Conservation (phyloP, 2,329 filamentous ascomycete genomes). For the Allantophomopsis cytisporea region DNA sequence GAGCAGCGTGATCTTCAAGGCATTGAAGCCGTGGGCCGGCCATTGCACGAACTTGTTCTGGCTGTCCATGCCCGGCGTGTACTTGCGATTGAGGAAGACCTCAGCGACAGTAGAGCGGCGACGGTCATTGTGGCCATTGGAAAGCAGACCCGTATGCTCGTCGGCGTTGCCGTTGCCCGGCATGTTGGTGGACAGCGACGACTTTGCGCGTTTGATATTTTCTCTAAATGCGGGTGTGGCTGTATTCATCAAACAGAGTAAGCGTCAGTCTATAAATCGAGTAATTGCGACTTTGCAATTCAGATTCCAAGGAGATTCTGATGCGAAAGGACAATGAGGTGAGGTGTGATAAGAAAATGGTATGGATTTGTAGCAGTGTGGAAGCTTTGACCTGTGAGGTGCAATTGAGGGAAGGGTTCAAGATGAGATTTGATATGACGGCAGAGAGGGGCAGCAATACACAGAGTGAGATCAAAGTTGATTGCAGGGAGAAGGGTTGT, state of each 20-base stretch:
- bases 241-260: constrained; percentile 7
- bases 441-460: too few species aligned
- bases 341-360: too few species aligned
- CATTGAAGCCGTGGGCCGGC: constrained; percentile 12
- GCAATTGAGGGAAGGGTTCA: too few species aligned
- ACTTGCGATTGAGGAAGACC: constrained; percentile 11
- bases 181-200: not conserved
- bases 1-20: constrained; percentile 18
- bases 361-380: too few species aligned
- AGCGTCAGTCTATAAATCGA: too few species aligned
- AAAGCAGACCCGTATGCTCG: constrained; percentile 13
- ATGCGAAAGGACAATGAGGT: too few species aligned
- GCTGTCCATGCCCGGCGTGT: constrained; percentile 16
- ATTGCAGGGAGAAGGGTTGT: too few species aligned
- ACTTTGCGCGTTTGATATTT: constrained; percentile 8
- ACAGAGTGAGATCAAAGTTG: too few species aligned
- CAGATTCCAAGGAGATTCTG: too few species aligned
- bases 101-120: constrained; percentile 10
- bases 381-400: too few species aligned
- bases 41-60: constrained; percentile 13
- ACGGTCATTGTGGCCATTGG: constrained; percentile 6
- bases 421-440: too few species aligned
- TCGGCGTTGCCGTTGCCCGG: constrained; percentile 7
- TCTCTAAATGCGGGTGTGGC: constrained; percentile 8
- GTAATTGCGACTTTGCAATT: too few species aligned